Evolutionary conservation across 2,329 filamentous ascomycete genomes (phyloP), one percentile per base, ranked within the genome.

Genomic region (Blumeria graminis): DNA sequence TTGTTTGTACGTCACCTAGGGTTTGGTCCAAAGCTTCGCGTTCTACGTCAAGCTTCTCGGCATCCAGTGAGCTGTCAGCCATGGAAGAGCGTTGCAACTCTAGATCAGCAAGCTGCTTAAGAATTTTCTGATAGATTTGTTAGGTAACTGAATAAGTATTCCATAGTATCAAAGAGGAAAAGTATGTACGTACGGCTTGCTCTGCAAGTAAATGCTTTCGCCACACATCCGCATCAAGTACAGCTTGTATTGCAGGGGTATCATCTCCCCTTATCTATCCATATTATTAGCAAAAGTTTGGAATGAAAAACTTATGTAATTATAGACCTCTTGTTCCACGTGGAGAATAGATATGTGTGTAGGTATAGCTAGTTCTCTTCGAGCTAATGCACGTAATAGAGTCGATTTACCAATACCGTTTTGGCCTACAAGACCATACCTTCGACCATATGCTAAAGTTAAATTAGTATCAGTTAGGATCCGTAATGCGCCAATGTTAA

Each of bases 391-490:
- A 63, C 92, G 79, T 60, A 98, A 76, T 61, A 98, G 74, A n/a
- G 92, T 98, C 67, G 87, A 87, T 77, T 92, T 90, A 76, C 86
- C 92, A 61, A 98, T 90, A 87, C 92, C 92, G 78, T 98, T 98
- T 76, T 96, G 86, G 76, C 92, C 92, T 62, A 98, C 92, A 61
- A 98, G 74, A 80, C 92, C 92, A 70, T 98, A 98, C 62, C 92
- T 82, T 67, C 89, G 82, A 56, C 90, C 88, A 68, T 94, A 95
- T 0, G 92, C 83, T 61, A 98, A 75, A 1, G 88, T 95, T 58
- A 98, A 73, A 56, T 80, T 86, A 52, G 90, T 94, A 68, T 98
- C 90, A 48, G 84, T 86, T 63, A 96, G 72, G 61, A 98, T 98
- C 58, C 92, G 82, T 65, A 80, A 76, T 57, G 90, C 90, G 60